phyloP scores from a whole-genome alignment of 805 yeast species.

The Nakazawaea peltata region DNA sequence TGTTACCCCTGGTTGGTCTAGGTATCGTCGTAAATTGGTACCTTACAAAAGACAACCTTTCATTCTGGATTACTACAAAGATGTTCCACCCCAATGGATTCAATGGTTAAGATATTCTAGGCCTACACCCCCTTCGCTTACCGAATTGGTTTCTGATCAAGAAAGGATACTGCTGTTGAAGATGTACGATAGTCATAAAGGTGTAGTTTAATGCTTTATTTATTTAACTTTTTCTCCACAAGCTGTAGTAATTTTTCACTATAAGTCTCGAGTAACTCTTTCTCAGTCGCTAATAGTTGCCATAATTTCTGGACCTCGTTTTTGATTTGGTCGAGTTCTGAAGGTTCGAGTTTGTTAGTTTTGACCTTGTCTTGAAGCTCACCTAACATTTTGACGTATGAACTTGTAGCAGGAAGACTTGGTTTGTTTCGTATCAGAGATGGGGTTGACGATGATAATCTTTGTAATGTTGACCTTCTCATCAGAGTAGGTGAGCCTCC shows the following conservation, averaged over 20 bases:
- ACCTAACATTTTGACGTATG: slow-evolving; percentile 11
- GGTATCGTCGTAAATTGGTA: slow-evolving; percentile 57
- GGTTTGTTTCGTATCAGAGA: too few species aligned
- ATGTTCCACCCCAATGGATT: slow-evolving; percentile 66
- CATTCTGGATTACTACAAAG: slow-evolving; percentile 50
- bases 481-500: slow-evolving; percentile 1
- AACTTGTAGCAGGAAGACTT: too few species aligned
- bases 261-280: slow-evolving; percentile 27
- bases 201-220: slow-evolving; percentile 13
- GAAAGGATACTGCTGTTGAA: slow-evolving; percentile 46
- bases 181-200: slow-evolving; percentile 19
- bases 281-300: slow-evolving; percentile 15
- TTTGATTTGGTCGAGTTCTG: background rate
- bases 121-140: slow-evolving; percentile 47
- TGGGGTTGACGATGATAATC: too few species aligned
- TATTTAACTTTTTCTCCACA: slow-evolving; percentile 18
- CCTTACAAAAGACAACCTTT: slow-evolving; percentile 40
- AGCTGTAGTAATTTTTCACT: slow-evolving; percentile 28
- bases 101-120: slow-evolving; percentile 74
- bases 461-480: slow-evolving; percentile 2
- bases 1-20: too few species aligned
- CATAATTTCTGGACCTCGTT: slow-evolving; percentile 17
- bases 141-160: slow-evolving; percentile 54
- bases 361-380: slow-evolving; percentile 1
- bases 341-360: too few species aligned